phyloP scores from a whole-genome alignment of 805 yeast genomes.

The Yarrowia deformans region DNA sequence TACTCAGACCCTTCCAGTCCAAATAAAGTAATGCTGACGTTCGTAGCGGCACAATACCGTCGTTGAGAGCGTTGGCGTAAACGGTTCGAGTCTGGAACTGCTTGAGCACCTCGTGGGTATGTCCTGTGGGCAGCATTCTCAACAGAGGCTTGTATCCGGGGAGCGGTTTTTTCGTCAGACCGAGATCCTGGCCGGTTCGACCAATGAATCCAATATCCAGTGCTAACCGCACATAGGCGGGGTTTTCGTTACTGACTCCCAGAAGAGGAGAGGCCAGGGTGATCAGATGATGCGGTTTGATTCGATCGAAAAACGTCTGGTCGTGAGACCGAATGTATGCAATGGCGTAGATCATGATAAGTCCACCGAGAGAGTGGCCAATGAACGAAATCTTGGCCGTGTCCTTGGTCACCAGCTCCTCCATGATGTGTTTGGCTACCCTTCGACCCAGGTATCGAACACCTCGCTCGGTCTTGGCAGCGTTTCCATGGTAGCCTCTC shows the following conservation, averaged over 20 bases:
- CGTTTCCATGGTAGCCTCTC: conserved; percentile 83
- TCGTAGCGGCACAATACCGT: conserved; percentile 94
- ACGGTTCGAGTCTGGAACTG: conserved; percentile 74
- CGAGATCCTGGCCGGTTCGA: conserved; percentile 88
- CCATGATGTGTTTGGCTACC: conserved; percentile 74
- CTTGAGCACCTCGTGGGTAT: conserved; percentile 69
- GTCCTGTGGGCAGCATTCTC: conserved; percentile 75
- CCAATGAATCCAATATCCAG: conserved; percentile 91
- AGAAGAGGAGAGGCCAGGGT: conserved; percentile 87
- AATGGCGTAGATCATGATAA: conserved; percentile 88
- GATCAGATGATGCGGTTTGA: conserved; percentile 79
- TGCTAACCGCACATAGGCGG: conserved; percentile 82
- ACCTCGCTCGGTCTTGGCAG: conserved; percentile 88
- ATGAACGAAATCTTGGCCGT: conserved; percentile 79
- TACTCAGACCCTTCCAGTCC: conserved; percentile 79
- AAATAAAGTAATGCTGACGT: conserved; percentile 85
- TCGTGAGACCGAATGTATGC: conserved; percentile 70
- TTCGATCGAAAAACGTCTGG: conserved; percentile 69
- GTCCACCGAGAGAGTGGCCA: conserved; percentile 94
- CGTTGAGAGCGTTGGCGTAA: conserved; percentile 89
- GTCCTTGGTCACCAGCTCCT: conserved; percentile 57
- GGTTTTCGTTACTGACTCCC: conserved; percentile 89
- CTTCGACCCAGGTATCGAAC: conserved; percentile 82
- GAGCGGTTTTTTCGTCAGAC: conserved; percentile 58
- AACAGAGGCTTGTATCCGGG: conserved; percentile 63